Conservation (phyloP, 2,329 filamentous ascomycete genomes). For the Clonostachys chloroleuca region DNA sequence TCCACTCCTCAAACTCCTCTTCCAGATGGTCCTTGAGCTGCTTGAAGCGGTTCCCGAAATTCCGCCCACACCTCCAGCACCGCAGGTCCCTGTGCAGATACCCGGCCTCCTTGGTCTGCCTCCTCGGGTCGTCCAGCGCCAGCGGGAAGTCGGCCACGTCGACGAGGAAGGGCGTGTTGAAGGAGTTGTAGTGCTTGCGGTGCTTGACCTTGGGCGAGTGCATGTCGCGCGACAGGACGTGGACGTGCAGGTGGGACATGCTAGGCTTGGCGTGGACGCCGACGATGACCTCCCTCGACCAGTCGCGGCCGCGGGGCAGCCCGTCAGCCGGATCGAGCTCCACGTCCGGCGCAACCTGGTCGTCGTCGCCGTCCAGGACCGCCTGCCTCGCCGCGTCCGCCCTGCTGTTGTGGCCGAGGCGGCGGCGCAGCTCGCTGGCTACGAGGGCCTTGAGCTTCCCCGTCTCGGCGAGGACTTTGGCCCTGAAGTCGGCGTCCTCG, state of each 20-base stretch:
- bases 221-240: constrained; percentile 80
- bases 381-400: constrained; percentile 60
- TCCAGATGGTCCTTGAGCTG: constrained; percentile 72
- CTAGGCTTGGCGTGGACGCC: constrained; percentile 86
- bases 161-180: constrained; percentile 81
- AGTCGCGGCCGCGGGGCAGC: constrained; percentile 73
- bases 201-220: constrained; percentile 68
- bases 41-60: constrained; percentile 72
- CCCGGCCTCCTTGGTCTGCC: constrained; percentile 47
- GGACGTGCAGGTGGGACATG: constrained; percentile 90
- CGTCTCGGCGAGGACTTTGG: constrained; percentile 56
- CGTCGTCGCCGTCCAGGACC: constrained; percentile 54
- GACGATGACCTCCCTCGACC: constrained; percentile 66
- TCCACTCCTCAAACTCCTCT: constrained; percentile 74
- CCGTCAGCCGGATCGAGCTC: constrained; percentile 4
- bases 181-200: constrained; percentile 88
- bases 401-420: constrained; percentile 58
- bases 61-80: constrained; percentile 80
- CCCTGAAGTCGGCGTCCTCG: constrained; percentile 64
- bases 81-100: constrained; percentile 63
- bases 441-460: constrained; percentile 59
- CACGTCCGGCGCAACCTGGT: constrained; percentile 18
- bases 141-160: constrained; percentile 77
- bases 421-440: constrained; percentile 69
- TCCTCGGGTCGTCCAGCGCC: constrained; percentile 56